Evolutionary conservation across 768 basidiomycete species (phyloP).

Genomic region (Hygrocybe punicea): DNA sequence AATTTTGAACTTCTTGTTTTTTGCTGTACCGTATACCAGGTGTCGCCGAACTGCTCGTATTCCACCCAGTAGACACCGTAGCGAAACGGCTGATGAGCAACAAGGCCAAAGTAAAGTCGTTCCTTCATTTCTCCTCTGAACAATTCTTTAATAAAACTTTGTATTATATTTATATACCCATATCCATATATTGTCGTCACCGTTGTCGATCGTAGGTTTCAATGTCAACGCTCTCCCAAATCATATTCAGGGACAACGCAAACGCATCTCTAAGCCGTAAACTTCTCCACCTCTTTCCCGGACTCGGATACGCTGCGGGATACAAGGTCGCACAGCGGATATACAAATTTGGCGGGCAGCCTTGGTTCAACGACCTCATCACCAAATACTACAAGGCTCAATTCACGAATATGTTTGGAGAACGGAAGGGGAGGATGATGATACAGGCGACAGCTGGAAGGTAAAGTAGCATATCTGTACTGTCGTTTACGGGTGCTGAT

Average conservation of each 20-base stretch:
- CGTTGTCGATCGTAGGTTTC: conserved; percentile 70
- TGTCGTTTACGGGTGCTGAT: too few relatives aligned
- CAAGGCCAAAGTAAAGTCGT: conserved; percentile 66
- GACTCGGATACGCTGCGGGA: conserved; percentile 95
- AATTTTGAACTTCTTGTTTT: too few relatives aligned
- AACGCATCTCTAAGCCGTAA: conserved; percentile 61
- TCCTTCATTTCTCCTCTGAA: neutral
- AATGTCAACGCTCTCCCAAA: conserved; percentile 56
- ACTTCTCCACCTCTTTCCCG: conserved; percentile 93
- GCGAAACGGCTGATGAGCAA: conserved; percentile 99
- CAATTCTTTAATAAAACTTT: neutral
- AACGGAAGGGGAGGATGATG: conserved; percentile 93
- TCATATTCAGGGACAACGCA: conserved; percentile 88
- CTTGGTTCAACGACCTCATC: conserved; percentile 94
- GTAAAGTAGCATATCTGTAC: conserved; percentile 51
- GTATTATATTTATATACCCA: too few relatives aligned
- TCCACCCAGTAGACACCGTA: conserved; percentile 95
- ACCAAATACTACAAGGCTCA: conserved; percentile 72
- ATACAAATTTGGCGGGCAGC: conserved; percentile 99
- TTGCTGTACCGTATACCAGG: conserved; percentile 48
- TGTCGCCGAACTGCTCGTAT: conserved; percentile 90
- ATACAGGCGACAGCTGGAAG: conserved; percentile 94
- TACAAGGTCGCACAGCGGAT: conserved; percentile 94
- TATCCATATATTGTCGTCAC: too few relatives aligned
- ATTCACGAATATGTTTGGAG: conserved; percentile 85